A percentile compares a stretch with the other conserved stretches of the same genome.
Evolutionary conservation across 2,329 filamentous ascomycete genomes (phyloP).

Genomic region (Ilyonectria mors-panacis): DNA sequence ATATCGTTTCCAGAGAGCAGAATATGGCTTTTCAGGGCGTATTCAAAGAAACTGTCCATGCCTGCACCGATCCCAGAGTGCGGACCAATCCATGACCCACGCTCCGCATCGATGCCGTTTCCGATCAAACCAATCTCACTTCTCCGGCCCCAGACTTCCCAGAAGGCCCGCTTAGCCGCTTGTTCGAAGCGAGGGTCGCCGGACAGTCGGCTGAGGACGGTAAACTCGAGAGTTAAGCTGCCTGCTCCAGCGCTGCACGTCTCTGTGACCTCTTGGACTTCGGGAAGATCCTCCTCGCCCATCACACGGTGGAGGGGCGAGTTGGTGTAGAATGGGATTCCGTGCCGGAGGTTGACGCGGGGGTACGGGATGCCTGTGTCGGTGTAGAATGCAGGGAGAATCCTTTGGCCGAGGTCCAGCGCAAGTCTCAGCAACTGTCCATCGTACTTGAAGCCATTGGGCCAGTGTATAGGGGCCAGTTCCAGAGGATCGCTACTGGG

Average conservation of each 20-base stretch:
- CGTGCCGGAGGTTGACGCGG: slow-evolving; percentile 89
- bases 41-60: slow-evolving; percentile 98
- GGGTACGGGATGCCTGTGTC: slow-evolving; percentile 94
- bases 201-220: slow-evolving; percentile 88
- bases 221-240: slow-evolving; percentile 93
- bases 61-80: slow-evolving; percentile 97
- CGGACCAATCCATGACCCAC: slow-evolving; percentile 88
- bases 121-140: slow-evolving; percentile 91
- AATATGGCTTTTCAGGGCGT: slow-evolving; percentile 94
- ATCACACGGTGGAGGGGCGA: slow-evolving; percentile 80
- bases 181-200: slow-evolving; percentile 91
- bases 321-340: slow-evolving; percentile 93
- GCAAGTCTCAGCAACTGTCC: slow-evolving; percentile 93
- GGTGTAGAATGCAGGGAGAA: slow-evolving; percentile 94
- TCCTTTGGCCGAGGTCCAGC: slow-evolving; percentile 83
- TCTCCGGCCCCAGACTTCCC: slow-evolving; percentile 93
- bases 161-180: slow-evolving; percentile 92
- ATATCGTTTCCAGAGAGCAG: slow-evolving; percentile 82
- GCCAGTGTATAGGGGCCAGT: slow-evolving; percentile 76
- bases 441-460: slow-evolving; percentile 85
- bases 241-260: slow-evolving; percentile 98
- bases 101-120: slow-evolving; percentile 92
- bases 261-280: slow-evolving; percentile 84
- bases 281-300: slow-evolving; percentile 48
- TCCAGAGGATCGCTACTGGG: slow-evolving; percentile 60